phyloP scores from a whole-genome alignment of 345 rosid genomes.

The Eucalyptus viminalis region DNA sequence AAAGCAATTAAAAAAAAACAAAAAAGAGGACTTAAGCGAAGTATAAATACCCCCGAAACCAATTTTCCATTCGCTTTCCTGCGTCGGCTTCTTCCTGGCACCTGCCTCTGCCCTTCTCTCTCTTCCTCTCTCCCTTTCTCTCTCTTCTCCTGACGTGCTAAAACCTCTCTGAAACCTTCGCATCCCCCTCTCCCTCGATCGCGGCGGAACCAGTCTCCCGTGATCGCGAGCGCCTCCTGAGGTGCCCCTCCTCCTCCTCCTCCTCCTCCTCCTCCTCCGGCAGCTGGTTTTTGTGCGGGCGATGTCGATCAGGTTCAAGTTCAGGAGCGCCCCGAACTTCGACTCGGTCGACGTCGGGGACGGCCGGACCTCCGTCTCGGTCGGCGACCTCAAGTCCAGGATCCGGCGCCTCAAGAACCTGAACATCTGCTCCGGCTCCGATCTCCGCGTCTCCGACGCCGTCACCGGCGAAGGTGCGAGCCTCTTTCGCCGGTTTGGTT shows the following conservation, averaged over 20 bases:
- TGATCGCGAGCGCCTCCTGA: neutral
- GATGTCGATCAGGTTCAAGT: constrained; percentile 4
- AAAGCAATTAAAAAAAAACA: neutral
- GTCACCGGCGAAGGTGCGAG: neutral
- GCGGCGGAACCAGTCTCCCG: neutral
- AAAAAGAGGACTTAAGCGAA: neutral
- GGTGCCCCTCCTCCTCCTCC: neutral
- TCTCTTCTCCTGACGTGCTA: neutral
- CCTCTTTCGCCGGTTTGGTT: neutral
- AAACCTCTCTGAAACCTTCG: neutral
- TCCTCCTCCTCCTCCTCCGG: too few relatives aligned
- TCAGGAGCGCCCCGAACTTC: neutral
- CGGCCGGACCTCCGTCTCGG: neutral
- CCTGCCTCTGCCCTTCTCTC: neutral
- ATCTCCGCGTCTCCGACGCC: neutral
- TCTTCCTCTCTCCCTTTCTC: neutral
- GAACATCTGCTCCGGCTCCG: neutral
- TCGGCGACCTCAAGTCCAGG: neutral
- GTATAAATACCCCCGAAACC: neutral
- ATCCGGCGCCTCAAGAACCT: neutral
- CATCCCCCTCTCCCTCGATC: neutral
- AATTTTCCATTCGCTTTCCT: neutral
- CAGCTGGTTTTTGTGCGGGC: neutral
- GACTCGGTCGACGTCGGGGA: neutral
- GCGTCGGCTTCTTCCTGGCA: neutral